phyloP scores from a whole-genome alignment of 306 rosid genomes.

The Trifolium dubium region DNA sequence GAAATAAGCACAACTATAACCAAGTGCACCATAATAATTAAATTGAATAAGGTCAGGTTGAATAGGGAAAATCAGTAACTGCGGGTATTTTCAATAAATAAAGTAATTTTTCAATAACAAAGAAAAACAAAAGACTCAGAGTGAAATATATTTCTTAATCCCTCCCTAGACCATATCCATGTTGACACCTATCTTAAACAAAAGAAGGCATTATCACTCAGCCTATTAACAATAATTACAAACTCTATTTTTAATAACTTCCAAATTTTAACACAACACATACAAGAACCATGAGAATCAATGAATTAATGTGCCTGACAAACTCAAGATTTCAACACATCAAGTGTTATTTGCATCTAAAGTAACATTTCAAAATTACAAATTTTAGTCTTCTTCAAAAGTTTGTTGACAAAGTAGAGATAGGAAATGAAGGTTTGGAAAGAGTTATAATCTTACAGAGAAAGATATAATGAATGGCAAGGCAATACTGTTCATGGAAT shows the following conservation, averaged over 20 bases:
- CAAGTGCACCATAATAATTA: neutral
- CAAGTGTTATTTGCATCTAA: neutral
- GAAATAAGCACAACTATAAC: constrained; percentile 14
- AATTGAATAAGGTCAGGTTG: neutral
- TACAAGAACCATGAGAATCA: neutral
- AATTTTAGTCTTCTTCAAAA: neutral
- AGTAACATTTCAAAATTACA: neutral
- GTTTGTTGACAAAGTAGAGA: constrained; percentile 2
- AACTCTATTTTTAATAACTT: neutral
- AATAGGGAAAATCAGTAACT: neutral
- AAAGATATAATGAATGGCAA: neutral
- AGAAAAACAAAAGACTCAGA: neutral
- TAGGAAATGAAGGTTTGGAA: neutral
- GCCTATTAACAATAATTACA: neutral
- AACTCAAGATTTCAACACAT: neutral
- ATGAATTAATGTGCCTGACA: neutral
- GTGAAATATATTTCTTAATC: neutral
- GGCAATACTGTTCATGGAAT: neutral
- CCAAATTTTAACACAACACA: neutral
- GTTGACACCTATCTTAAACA: neutral
- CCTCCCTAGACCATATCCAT: neutral
- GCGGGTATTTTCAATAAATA: neutral
- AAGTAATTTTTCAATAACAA: neutral
- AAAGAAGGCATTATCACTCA: neutral
- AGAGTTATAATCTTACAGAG: too few relatives aligned